Evolutionary conservation across 805 yeast genomes (phyloP), one percentile per base, ranked within the genome.

Genomic region (Zygoascus bituminiphila): DNA sequence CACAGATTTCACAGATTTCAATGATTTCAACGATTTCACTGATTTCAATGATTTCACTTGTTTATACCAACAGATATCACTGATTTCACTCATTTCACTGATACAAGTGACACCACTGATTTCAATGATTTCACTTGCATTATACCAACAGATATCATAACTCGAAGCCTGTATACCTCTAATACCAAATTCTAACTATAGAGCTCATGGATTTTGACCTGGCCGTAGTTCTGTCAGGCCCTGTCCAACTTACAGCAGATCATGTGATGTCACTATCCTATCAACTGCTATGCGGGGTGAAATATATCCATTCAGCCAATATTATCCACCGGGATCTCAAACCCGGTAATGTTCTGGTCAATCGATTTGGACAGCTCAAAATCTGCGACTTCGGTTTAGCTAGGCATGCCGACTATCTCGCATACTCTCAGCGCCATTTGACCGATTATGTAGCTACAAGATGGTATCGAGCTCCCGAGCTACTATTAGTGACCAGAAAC

Each of bases 301-400:
- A 86, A 61, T 89, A 87, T 60, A 83, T 89, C 45, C 98, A 89
- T 64, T 80, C 93, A 5, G 96, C 96, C 1, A 88, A 86, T 56
- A 95, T 89, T 8, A 82, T 89, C 47, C 98, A 89, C 62, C 73
- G 98, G 49, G 98, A 89, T 62, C 74, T 89, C 53, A 89, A 89
- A 64, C 97, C 97, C 0, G 94, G 95, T 0, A 89, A 89, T 62
- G 81, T 89, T 3, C 69, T 89, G 49, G 84, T 88, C 17, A 79
- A 87, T 4, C 64, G 78, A 1, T 80, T 79, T 47, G 97, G 98
- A 0, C 70, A 65, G 4, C 67, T 89, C 44, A 89, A 89, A 61
- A 86, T 89, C 15, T 88, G 97, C 65, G 98, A 89, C 66, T 89
- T 89, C 70, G 98, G 98, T 0, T 70, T 89, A 31, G 95, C 97